Base-by-base conservation (phyloP, 2,329 filamentous ascomycete genomes). In the Dactylellina haptotyla region DNA sequence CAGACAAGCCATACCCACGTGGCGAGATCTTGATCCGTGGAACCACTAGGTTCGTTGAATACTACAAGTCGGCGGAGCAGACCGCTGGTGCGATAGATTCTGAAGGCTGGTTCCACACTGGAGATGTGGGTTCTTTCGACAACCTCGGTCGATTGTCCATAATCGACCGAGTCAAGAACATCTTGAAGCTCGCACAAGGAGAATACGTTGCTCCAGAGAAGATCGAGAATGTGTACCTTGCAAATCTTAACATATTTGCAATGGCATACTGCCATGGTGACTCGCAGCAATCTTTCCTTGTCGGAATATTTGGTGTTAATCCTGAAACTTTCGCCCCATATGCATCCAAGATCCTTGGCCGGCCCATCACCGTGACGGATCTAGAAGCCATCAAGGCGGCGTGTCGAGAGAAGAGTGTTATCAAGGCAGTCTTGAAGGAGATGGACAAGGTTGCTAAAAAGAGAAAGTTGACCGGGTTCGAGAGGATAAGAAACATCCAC, bases 191-290 rank as follows among this genome's bases (percentile, higher is more conserved):
- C 64, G 89, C 94, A 0, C 95, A 99, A 82, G 95, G 95, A 81
- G 95, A 99, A 83, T 99, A 99, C 83, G 92, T 99, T 79, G 97
- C 93, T 0, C 95, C 95, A 12, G 95, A 99, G 83, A 91, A 93
- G 66, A 92, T 99, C 79, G 95, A 99, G 84, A 97, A 97, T 80
- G 90, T 97, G 34, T 96, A 93, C 81, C 85, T 96, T 75, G 92
- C 90, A 75, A 93, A 90, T 82, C 89, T 89, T 75, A 89, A 87
- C 76, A 88, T 93, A 77, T 83, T 98, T 25, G 87, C 88, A 20
- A 90, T 90, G 79, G 93, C 89, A 1, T 97, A 92, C 79, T 71
- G 98, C 25, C 94, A 99, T 82, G 95, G 95, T 41, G 94, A 98
- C 80, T 88, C 88, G 75, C 86, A 89, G 75, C 89, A 98, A 83